phyloP scores from a whole-genome alignment of 2,329 filamentous ascomycete genomes.

The Verruconis gallopava region DNA sequence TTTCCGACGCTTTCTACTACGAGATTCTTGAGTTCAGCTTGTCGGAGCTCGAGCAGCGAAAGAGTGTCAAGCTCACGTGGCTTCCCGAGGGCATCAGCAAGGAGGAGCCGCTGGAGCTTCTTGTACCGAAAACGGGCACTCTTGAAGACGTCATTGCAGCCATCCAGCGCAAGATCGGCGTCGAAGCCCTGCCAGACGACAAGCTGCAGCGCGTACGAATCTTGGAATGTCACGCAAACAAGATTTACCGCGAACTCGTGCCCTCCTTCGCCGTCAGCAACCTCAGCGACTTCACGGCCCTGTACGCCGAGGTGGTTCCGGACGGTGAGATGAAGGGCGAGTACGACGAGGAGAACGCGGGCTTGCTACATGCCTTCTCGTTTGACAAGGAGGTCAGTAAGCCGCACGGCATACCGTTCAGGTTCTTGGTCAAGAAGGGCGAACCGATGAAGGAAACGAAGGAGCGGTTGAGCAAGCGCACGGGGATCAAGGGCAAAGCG shows the following conservation, averaged over 20 bases:
- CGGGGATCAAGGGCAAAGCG: constrained; percentile 91
- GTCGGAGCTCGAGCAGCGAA: constrained; percentile 86
- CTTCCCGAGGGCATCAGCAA: constrained; percentile 84
- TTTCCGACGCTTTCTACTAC: constrained; percentile 71
- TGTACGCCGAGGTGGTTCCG: constrained; percentile 72
- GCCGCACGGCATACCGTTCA: constrained; percentile 80
- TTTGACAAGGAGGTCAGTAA: constrained; percentile 83
- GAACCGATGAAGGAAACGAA: constrained; percentile 87
- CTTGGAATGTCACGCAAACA: constrained; percentile 71
- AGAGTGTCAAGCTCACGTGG: constrained; percentile 69
- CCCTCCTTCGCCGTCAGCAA: constrained; percentile 61
- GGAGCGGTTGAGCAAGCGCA: constrained; percentile 83
- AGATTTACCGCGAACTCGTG: constrained; percentile 67
- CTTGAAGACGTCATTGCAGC: constrained; percentile 65
- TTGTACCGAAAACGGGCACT: constrained; percentile 76
- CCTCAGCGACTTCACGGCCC: constrained; percentile 71
- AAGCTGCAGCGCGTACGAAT: constrained; percentile 60
- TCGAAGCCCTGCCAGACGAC: constrained; percentile 50
- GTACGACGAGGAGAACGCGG: constrained; percentile 51
- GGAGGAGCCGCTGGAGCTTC: constrained; percentile 71
- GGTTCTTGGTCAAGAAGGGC: constrained; percentile 70
- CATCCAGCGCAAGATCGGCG: constrained; percentile 66
- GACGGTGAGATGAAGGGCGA: constrained; percentile 41
- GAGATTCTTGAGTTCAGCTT: constrained; percentile 91
- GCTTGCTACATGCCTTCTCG: constrained; percentile 71